These are phyloP conservation scores for Aphanocladium album DNA, from an alignment of 2,329 filamentous ascomycete species.

Conservation along the genomic window DNA sequence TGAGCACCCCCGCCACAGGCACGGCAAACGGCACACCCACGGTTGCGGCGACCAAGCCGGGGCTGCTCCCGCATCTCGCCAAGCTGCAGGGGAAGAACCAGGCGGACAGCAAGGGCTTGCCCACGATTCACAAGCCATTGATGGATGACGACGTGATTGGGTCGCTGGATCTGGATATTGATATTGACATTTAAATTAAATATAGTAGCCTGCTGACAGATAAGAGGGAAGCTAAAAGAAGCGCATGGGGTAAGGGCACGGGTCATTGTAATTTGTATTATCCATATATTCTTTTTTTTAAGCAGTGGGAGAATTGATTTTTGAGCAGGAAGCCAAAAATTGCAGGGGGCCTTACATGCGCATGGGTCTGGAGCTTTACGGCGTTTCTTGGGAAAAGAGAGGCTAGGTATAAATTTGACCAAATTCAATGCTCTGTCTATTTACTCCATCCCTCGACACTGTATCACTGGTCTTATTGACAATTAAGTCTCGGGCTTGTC, in stretches of 20 bases:
- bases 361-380: too few species aligned
- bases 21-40: conserved; percentile 47
- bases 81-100: conserved; percentile 50
- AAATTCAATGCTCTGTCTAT: too few species aligned
- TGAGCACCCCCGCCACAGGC: conserved; percentile 39
- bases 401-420: too few species aligned
- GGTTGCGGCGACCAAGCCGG: conserved; percentile 36
- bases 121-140: conserved; percentile 70
- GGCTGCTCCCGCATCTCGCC: conserved; percentile 46
- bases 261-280: too few species aligned
- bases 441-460: too few species aligned
- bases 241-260: neutral
- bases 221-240: neutral
- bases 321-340: too few species aligned
- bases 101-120: conserved; percentile 54
- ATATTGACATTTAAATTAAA: conserved; percentile 72
- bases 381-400: too few species aligned
- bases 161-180: conserved; percentile 82
- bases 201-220: neutral
- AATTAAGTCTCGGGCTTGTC: too few species aligned
- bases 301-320: too few species aligned
- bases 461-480: too few species aligned
- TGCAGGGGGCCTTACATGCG: too few species aligned
- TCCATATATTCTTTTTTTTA: too few species aligned
- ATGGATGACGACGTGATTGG: conserved; percentile 93